These are phyloP conservation scores for Ophiocordyceps unilateralis DNA, from an alignment of 2,329 filamentous ascomycete species.

Conservation along the genomic window DNA sequence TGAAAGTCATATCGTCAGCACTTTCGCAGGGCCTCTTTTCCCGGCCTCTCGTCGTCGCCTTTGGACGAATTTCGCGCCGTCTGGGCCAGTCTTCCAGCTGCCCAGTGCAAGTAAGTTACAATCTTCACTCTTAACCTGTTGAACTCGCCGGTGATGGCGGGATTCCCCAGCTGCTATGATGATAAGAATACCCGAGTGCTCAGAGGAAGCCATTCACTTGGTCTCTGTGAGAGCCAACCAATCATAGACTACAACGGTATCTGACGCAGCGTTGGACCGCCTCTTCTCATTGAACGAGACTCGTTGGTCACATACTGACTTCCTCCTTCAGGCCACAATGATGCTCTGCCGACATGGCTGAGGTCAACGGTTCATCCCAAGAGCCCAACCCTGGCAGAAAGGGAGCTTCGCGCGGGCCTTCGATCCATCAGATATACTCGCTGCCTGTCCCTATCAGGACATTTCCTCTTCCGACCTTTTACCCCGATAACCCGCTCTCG, in stretches of 20 bases:
- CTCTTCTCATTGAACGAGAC: conserved; percentile 3
- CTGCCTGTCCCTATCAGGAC: conserved; percentile 65
- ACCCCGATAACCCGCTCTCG: conserved; percentile 84
- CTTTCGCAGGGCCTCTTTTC: not conserved
- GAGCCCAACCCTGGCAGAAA: too few species aligned
- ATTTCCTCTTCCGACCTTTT: conserved; percentile 72
- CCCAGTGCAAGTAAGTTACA: not conserved
- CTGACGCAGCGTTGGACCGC: conserved; percentile 40
- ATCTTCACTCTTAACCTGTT: too few species aligned
- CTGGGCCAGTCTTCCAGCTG: not conserved
- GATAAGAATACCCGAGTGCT: conserved; percentile 37
- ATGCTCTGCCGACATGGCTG: conserved; percentile 25
- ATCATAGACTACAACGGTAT: conserved; percentile 95
- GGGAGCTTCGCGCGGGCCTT: conserved; percentile 15
- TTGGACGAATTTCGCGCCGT: not conserved
- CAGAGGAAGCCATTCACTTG: conserved; percentile 42
- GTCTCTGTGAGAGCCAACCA: conserved; percentile 43
- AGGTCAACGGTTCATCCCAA: conserved; percentile 10
- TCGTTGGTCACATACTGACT: not conserved
- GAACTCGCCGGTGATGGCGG: too few species aligned
- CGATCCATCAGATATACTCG: conserved; percentile 58
- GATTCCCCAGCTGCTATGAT: conserved; percentile 37
- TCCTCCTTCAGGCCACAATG: conserved; percentile 21
- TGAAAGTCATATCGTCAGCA: not conserved
- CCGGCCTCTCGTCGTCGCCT: not conserved